Conservation (phyloP, 345 rosid genomes). For the Eucalyptus microcorys region DNA sequence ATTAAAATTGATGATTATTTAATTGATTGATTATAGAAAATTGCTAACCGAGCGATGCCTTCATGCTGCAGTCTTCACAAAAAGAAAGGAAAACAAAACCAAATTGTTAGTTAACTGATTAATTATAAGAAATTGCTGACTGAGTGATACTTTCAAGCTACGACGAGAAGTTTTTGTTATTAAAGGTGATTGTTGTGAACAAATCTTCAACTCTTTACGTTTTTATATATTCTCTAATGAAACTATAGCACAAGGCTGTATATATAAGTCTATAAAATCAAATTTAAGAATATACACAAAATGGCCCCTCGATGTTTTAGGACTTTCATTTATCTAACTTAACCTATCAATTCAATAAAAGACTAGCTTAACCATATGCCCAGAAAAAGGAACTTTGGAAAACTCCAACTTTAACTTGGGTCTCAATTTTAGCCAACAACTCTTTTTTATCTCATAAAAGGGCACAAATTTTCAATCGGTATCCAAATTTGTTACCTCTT, state of each 20-base stretch:
- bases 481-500: background rate
- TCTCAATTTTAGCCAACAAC: background rate
- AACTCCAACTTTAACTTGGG: background rate
- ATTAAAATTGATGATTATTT: background rate
- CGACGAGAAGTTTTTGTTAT: background rate
- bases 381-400: background rate
- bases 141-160: background rate
- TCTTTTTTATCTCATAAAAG: background rate
- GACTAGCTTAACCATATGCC: background rate
- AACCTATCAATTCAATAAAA: background rate
- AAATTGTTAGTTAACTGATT: too few relatives aligned
- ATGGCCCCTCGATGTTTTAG: background rate
- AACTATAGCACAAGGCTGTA: background rate
- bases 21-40: background rate
- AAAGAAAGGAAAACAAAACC: background rate
- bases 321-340: background rate
- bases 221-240: background rate
- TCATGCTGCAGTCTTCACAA: background rate
- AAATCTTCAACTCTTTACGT: background rate
- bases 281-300: background rate
- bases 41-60: background rate
- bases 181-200: background rate
- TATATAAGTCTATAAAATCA: background rate
- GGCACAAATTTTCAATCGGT: background rate
- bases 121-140: background rate